phyloP scores from a whole-genome alignment of 345 rosid genomes.

The Hibiscus tridactylites region DNA sequence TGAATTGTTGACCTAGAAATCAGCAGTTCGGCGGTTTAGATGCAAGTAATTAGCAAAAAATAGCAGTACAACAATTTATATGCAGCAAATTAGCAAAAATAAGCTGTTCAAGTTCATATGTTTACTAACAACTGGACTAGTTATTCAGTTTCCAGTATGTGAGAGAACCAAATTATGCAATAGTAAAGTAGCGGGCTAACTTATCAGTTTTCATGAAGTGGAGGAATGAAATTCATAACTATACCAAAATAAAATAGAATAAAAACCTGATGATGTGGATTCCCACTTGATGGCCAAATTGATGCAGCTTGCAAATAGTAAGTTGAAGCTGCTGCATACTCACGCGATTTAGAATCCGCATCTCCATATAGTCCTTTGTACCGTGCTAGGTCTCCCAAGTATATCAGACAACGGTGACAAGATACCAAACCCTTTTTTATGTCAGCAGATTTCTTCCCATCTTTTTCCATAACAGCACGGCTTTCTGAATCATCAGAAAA shows the following conservation, averaged over 20 bases:
- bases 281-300: constrained; percentile 81
- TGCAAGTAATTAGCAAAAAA: too few relatives aligned
- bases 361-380: constrained; percentile 94
- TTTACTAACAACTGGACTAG: too few relatives aligned
- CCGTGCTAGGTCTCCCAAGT: constrained; percentile 51
- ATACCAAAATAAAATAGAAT: not conserved
- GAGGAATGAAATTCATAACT: too few relatives aligned
- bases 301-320: constrained; percentile 95
- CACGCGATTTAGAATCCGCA: constrained; percentile 66
- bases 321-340: constrained; percentile 85
- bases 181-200: too few relatives aligned
- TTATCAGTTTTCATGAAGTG: too few relatives aligned
- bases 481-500: constrained; percentile 70
- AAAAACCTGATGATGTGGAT: constrained; percentile 91
- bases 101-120: too few relatives aligned
- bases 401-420: constrained; percentile 72
- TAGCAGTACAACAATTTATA: too few relatives aligned
- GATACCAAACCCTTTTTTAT: constrained; percentile 72
- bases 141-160: too few relatives aligned
- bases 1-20: too few relatives aligned
- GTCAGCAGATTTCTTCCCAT: constrained; percentile 64
- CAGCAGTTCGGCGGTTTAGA: too few relatives aligned
- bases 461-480: constrained; percentile 51
- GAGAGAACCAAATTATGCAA: too few relatives aligned
- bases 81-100: too few relatives aligned